Evolutionary conservation across 257 asterid genomes (phyloP).

Genomic region (Pogostemon cablin): DNA sequence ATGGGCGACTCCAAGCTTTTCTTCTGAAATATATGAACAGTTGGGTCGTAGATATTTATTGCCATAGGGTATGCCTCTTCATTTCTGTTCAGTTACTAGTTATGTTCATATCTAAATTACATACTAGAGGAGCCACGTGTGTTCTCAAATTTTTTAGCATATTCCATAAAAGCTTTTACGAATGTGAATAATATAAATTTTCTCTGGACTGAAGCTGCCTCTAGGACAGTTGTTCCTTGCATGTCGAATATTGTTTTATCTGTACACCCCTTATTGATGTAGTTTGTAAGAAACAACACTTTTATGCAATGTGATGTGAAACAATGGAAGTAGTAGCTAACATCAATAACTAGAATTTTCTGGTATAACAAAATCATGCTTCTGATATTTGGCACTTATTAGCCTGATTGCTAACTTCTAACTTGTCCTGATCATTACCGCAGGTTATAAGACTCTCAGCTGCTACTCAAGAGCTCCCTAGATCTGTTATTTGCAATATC

Average conservation of each 20-base stretch:
- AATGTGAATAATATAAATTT: background rate
- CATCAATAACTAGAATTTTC: conserved; percentile 16
- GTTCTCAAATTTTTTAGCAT: background rate
- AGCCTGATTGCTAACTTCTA: conserved; percentile 33
- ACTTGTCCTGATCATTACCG: conserved; percentile 31
- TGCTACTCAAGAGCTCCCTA: conserved; percentile 97
- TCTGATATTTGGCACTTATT: conserved; percentile 20
- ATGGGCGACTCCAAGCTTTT: conserved; percentile 71
- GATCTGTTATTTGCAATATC: conserved; percentile 90
- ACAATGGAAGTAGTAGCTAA: background rate
- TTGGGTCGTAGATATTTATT: conserved; percentile 92
- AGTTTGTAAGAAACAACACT: conserved; percentile 5
- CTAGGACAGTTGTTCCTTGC: background rate
- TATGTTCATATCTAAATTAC: background rate
- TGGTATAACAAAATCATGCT: conserved; percentile 5
- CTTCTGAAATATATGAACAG: conserved; percentile 74
- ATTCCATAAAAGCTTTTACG: background rate
- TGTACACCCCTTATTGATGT: conserved; percentile 2
- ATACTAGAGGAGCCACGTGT: background rate
- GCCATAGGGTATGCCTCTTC: conserved; percentile 74
- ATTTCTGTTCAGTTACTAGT: conserved; percentile 1
- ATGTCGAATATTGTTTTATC: conserved; percentile 4
- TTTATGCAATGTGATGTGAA: conserved; percentile 7
- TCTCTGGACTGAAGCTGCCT: background rate
- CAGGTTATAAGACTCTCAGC: conserved; percentile 98